Evolutionary conservation across 345 rosid genomes (phyloP), one percentile per base, ranked within the genome.

Genomic region (Dimocarpus longan): DNA sequence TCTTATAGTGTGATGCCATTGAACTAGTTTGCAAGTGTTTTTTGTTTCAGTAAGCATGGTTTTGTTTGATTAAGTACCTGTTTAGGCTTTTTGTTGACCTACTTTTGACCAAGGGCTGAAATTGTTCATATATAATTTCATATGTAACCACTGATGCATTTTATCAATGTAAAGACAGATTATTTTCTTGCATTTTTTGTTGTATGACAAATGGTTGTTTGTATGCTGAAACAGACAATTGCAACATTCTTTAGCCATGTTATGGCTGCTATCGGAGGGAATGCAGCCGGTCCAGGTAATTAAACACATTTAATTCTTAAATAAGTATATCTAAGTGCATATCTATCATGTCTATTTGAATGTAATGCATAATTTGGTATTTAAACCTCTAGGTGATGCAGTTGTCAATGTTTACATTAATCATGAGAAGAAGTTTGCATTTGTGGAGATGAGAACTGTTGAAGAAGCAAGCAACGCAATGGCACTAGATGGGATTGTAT

Each of bases 211-310:
- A 54, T 56, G 66, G 40, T 67, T 13, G 44, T 74, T 67, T 75
- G 50, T 66, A 22, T 63, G 74, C 71, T 76, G 65, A 50, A 67
- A 81, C 84, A 87, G 90, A 60, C 87, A 67, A 82, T 87, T 32
- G 88, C 90, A 50, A 82, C 84, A n/a, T 87, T 79, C 80, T 87
- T 87, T 68, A 87, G 88, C 79, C 84, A 78, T 52, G 87, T 86
- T 56, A 87, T 87, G 90, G 76, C 85, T 74, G 84, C 90, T 28
- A 80, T 87, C 21, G 90, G 90, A 50, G 90, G 90, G 56, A 87
- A 87, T 72, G 68, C 88, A 70, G 90, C 90, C 76, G 90, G 90
- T 64, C 87, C 88, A 78, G 90, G 90, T 87, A 75, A 39, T 50
- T 43, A 60, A 73, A 56, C 44, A 0, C 19, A 66, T 60, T 63